Conservation (phyloP, 1,139 yeast species). For the Saccharomyces hybrid region DNA sequence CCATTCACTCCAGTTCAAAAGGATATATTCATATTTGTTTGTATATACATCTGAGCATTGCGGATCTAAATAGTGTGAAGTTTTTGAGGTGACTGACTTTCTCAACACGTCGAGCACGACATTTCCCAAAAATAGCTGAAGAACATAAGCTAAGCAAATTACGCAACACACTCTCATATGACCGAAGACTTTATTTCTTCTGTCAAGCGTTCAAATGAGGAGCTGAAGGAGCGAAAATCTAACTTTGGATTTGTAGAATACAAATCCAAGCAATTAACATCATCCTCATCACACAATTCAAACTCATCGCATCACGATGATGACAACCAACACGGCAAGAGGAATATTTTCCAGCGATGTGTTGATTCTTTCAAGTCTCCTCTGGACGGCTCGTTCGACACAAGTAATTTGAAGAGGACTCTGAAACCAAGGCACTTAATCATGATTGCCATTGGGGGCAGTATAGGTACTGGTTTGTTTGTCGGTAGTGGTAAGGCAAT, state of each 20-base stretch:
- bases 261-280: background rate
- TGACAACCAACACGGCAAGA: background rate
- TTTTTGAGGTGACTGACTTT: background rate
- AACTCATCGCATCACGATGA: constrained; percentile 3
- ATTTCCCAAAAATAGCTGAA: background rate
- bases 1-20: background rate
- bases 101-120: background rate
- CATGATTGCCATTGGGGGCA: constrained; percentile 65
- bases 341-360: constrained; percentile 11
- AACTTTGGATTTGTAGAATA: background rate
- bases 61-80: background rate
- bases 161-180: background rate
- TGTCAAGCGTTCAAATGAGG: background rate
- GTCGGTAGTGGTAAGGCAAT: constrained; percentile 61
- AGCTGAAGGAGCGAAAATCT: background rate
- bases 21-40: background rate
- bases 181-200: background rate
- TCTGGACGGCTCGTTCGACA: constrained; percentile 16
- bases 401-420: constrained; percentile 14
- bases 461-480: constrained; percentile 71
- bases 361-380: constrained; percentile 20
- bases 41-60: background rate
- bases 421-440: constrained; percentile 17
- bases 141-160: background rate
- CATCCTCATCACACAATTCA: background rate